Evolutionary conservation across 257 asterid species (phyloP), one percentile per base, ranked within the genome.

Genomic region (Salvia hispanica): DNA sequence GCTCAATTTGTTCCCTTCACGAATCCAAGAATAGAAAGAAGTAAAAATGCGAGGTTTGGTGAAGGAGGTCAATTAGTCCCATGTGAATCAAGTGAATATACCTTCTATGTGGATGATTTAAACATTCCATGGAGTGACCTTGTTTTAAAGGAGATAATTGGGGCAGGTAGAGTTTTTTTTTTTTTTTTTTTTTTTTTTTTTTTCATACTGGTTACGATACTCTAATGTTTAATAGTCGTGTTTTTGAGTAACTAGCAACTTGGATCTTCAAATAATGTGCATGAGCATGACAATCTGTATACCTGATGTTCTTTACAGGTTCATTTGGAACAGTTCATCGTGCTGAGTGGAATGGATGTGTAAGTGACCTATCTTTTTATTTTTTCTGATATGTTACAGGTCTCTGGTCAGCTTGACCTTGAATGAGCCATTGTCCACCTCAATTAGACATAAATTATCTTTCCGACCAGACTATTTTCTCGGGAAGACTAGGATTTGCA

Each of bases 341-440:
- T 72, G 99, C 95, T 80, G 99, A 91, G 74, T 94, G 99, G 99
- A 87, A 94, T 83, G 99, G 92, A 62, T 86, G 86, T 58, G 99
- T 94, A 85, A 87, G 99, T 74, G 64, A 58, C 73, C 64, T 66
- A n/a, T 66, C 73, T 71, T 67, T 72, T 28, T 59, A 36, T 71
- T 39, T 69, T 52, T 76, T 70, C 48, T 12, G 33, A 45, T 44
- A 58, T 67, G 71, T 70, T 37, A 21, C 36, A 62, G 21, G 15
- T 78, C 46, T 44, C 67, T 44, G 7, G 73, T 57, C 67, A 15
- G 58, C 48, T 57, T 74, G 52, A 33, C 52, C 69, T 70, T 39
- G 66, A 62, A 46, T 50, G 53, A 58, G 36, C 48, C n/a, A 7
- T 43, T 57, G 33, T 62, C 3, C 53, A 18, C 6, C 54, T 59